These are phyloP conservation scores for Aureobasidium vineae DNA, from an alignment of 2,329 filamentous ascomycete genomes.

Conservation along the genomic window DNA sequence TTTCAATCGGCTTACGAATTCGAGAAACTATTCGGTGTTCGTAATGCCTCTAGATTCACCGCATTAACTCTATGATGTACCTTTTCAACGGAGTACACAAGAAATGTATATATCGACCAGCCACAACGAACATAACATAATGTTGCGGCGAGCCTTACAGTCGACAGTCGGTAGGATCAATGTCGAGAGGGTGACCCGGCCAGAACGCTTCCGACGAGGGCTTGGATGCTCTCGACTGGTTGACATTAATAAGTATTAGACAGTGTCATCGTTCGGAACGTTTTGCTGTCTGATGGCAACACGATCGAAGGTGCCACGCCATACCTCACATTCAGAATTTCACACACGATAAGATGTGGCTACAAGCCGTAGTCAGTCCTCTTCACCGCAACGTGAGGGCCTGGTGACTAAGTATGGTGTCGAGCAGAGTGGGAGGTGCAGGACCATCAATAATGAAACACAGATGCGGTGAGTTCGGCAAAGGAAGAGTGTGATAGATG, in stretches of 20 bases:
- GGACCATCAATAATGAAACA: neutral
- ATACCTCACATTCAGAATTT: neutral
- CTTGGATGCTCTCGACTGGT: neutral
- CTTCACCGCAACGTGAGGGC: neutral
- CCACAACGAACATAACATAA: neutral
- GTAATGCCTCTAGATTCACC: neutral
- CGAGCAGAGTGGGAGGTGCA: neutral
- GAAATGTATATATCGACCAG: neutral
- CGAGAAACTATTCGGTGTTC: neutral
- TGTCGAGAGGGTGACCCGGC: neutral
- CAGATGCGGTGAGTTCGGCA: neutral
- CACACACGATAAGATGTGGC: neutral
- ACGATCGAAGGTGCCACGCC: neutral
- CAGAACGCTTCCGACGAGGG: neutral
- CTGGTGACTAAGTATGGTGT: neutral
- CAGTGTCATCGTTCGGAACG: neutral
- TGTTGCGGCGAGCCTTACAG: neutral
- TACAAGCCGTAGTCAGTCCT: neutral
- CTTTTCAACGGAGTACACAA: neutral
- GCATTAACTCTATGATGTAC: neutral
- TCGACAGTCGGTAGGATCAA: neutral
- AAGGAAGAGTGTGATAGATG: neutral
- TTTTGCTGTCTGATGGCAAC: neutral
- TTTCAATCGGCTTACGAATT: neutral
- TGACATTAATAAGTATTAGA: neutral